Evolutionary conservation across 202 grass and related monocot species (phyloP), one percentile per base, ranked within the genome.

Genomic region (Cymbopogon flexuosus): DNA sequence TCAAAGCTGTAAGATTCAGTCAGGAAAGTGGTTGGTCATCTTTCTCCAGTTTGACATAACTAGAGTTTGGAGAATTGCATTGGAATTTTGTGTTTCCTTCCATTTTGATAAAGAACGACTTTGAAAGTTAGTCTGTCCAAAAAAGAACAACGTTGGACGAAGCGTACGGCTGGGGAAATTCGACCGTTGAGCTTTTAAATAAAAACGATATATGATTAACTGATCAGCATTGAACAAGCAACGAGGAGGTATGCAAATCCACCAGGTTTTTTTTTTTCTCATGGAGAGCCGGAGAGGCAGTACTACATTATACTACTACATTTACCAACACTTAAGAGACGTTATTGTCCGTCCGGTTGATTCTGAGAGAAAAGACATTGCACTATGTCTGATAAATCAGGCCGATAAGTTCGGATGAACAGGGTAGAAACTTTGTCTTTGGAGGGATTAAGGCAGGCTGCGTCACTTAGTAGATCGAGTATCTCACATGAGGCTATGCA

Each of bases 401-500:
- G 27, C 27, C 2, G 27, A 27, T 27, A 27, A 27, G n/a, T n/a
- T n/a, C n/a, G n/a, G n/a, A n/a, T n/a, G n/a, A n/a, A n/a, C n/a
- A n/a, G n/a, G n/a, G n/a, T n/a, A n/a, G 27, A 27, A 27, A 27
- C 27, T 2, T 27, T 27, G 27, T 27, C 2, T 27, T 27, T 27
- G 27, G 27, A 27, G 27, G 27, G 27, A 27, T 27, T 27, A 27
- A 27, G 27, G 2, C 27, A 27, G 2, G 35, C 35, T 40, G 39
- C 39, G 6, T 40, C 39, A 9, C 39, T 40, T 8, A 40, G 39
- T 10, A 45, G 12, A n/a, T 45, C 73, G n/a, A 27, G 63, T 21
- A 84, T 22, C 37, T 68, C 52, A 42, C 34, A 77, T 36, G 73
- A 72, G 52, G 64, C n/a, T 33, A 34, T 29, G 82, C 14, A 16